phyloP scores from a whole-genome alignment of 257 asterid genomes.

The Nemophila menziesii region DNA sequence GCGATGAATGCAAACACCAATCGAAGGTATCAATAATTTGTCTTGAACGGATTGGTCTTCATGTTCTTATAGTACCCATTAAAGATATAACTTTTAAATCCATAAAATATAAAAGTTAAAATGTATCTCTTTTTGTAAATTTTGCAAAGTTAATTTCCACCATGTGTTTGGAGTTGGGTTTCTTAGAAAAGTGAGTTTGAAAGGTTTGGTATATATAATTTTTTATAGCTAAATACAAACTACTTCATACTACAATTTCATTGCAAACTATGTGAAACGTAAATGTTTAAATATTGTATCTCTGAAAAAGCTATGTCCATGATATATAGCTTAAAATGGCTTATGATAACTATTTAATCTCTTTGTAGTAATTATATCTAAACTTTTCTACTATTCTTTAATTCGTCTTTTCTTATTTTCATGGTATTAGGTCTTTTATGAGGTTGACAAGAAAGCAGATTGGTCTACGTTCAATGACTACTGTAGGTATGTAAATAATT shows the following conservation, averaged over 20 bases:
- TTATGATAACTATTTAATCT: not conserved
- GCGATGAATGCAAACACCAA: slow-evolving; percentile 34
- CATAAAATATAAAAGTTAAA: too few relatives aligned
- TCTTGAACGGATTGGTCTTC: too few relatives aligned
- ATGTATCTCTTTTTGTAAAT: not conserved
- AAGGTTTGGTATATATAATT: too few relatives aligned
- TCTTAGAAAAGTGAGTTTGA: slow-evolving; percentile 2
- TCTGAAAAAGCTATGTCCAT: not conserved
- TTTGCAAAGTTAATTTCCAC: not conserved
- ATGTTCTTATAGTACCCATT: too few relatives aligned
- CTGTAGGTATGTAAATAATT: slow-evolving; percentile 49
- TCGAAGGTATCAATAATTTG: slow-evolving; percentile 26
- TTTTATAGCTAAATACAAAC: not conserved
- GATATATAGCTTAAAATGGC: not conserved
- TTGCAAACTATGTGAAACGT: not conserved
- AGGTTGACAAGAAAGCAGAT: slow-evolving; percentile 62
- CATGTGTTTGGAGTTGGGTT: slow-evolving; percentile 18
- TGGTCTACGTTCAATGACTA: slow-evolving; percentile 66
- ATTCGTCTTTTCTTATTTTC: slow-evolving; percentile 8
- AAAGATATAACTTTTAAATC: too few relatives aligned
- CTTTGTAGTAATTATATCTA: not conserved
- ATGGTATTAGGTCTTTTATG: slow-evolving; percentile 34
- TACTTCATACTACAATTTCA: not conserved
- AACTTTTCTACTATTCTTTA: not conserved
- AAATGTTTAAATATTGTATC: not conserved